A percentile compares a stretch with the other conserved stretches of the same genome.
Evolutionary conservation across 2,329 filamentous ascomycete species (phyloP).

Genomic region (Sphaerulina musiva): DNA sequence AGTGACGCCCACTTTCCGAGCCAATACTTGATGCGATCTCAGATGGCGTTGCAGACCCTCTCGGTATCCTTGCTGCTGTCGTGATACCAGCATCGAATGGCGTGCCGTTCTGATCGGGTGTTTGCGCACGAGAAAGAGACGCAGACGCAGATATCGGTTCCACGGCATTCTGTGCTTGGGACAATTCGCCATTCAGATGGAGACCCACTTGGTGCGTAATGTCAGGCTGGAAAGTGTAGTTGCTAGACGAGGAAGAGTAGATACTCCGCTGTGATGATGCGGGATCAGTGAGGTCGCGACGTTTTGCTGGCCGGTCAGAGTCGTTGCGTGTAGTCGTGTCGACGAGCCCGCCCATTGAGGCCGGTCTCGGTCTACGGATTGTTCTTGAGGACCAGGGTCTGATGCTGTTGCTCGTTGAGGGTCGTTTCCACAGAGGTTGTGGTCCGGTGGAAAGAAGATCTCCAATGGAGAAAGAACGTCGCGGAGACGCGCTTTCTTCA

Average conservation of each 20-base stretch:
- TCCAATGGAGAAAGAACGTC: conserved; percentile 47
- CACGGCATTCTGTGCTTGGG: conserved; percentile 11
- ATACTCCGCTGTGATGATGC: conserved; percentile 22
- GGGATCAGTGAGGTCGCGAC: conserved; percentile 34
- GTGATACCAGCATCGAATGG: conserved; percentile 16
- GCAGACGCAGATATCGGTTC: conserved; percentile 13
- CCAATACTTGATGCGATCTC: conserved; percentile 60
- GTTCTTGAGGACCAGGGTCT: conserved; percentile 25
- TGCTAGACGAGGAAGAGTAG: conserved; percentile 24
- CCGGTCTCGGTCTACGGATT: conserved; percentile 24
- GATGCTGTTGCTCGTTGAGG: conserved; percentile 34
- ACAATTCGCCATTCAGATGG: conserved; percentile 19
- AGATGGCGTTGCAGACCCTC: conserved; percentile 51
- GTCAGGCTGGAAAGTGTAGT: conserved; percentile 9
- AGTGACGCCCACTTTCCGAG: conserved; percentile 63
- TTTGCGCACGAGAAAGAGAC: conserved; percentile 11
- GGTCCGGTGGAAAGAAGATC: conserved; percentile 38
- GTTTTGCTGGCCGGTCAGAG: conserved; percentile 32
- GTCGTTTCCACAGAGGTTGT: conserved; percentile 35
- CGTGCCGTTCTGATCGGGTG: conserved; percentile 18
- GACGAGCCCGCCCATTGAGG: conserved; percentile 36
- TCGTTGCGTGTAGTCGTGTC: conserved; percentile 35
- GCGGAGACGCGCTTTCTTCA: conserved; percentile 31
- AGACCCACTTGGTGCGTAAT: conserved; percentile 22
- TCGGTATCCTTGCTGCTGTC: conserved; percentile 26